Evolutionary conservation across 768 basidiomycete genomes (phyloP), one percentile per base, ranked within the genome.

Genomic region (Suillus spraguei): DNA sequence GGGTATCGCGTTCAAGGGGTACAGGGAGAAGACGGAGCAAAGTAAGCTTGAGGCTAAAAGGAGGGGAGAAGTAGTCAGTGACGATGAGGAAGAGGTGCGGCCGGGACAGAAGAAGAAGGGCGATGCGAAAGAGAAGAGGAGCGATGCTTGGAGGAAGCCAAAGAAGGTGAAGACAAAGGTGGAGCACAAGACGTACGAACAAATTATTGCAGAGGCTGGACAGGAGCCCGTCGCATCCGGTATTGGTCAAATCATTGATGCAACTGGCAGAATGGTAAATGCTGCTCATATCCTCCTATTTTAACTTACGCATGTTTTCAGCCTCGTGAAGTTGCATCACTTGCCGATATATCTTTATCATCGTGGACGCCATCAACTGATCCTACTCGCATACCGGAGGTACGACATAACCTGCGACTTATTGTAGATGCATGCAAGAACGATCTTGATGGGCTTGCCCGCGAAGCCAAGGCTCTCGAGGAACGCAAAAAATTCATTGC

Each of bases 131-230:
- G 81, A 81, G 60, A 87, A 89, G 69, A 80, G 86, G 71, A 83
- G 91, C 17, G 90, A 95, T 64, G 83, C 83, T 5, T 97, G 95
- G 96, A 95, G 91, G 78, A 85, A 85, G 64, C 87, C 91, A 8
- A 92, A 86, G 82, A 95, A 91, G 74, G 82, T 87, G 61, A 97
- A 94, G 77, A 87, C 84, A 24, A 94, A 87, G 76, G 80, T 95
- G 39, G 89, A 94, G 72, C 95, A 98, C 80, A 97, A 97, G 82
- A 95, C 95, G 0, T 99, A 98, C 72, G 97, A 99, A 76, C 87
- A 99, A 76, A 93, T 99, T 60, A 74, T 99, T 59, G 90, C 92
- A 3, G 95, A 97, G 72, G 89, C 93, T 28, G 93, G 90, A 0
- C 82, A 87, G 64, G 85, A 88, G 41, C 74, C 78, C 0, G 69